Percentiles rank a stretch among this genome's conserved stretches.
phyloP scores from a whole-genome alignment of 2,329 filamentous ascomycete genomes.

The Phialophora expanda region DNA sequence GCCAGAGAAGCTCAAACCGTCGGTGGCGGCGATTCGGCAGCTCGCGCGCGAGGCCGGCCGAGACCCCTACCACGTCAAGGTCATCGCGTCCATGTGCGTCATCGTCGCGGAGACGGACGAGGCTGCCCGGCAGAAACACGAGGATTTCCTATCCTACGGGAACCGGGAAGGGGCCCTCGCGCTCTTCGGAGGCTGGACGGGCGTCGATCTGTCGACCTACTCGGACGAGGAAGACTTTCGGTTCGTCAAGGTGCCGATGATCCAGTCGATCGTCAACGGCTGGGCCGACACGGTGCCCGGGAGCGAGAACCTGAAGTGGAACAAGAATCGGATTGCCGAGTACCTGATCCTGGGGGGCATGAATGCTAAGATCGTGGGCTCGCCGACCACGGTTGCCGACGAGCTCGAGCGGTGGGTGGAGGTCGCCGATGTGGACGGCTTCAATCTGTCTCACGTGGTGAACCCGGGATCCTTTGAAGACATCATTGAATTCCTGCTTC shows the following conservation, averaged over 20 bases:
- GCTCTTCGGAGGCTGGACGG: conserved; percentile 64
- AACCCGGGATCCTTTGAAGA: conserved; percentile 60
- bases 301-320: conserved; percentile 43
- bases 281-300: conserved; percentile 44
- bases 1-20: conserved; percentile 62
- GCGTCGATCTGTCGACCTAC: conserved; percentile 63
- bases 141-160: conserved; percentile 59
- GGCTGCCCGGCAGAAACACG: conserved; percentile 60
- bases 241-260: conserved; percentile 58
- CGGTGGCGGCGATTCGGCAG: conserved; percentile 57
- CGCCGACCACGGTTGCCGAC: conserved; percentile 68
- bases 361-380: conserved; percentile 60
- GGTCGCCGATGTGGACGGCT: conserved; percentile 74
- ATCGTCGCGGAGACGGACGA: conserved; percentile 58
- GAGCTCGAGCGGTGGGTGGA: conserved; percentile 69
- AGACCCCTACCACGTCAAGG: conserved; percentile 62
- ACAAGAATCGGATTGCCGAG: conserved; percentile 53
- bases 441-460: conserved; percentile 63
- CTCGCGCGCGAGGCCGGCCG: conserved; percentile 60
- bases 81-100: conserved; percentile 59
- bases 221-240: conserved; percentile 66
- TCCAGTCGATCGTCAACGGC: conserved; percentile 49
- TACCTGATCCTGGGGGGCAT: conserved; percentile 56
- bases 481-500: conserved; percentile 56
- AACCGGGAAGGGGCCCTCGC: conserved; percentile 61